Evolutionary conservation across 495 filamentous ascomycete species (phyloP).

Genomic region (Acidomyces sp.): DNA sequence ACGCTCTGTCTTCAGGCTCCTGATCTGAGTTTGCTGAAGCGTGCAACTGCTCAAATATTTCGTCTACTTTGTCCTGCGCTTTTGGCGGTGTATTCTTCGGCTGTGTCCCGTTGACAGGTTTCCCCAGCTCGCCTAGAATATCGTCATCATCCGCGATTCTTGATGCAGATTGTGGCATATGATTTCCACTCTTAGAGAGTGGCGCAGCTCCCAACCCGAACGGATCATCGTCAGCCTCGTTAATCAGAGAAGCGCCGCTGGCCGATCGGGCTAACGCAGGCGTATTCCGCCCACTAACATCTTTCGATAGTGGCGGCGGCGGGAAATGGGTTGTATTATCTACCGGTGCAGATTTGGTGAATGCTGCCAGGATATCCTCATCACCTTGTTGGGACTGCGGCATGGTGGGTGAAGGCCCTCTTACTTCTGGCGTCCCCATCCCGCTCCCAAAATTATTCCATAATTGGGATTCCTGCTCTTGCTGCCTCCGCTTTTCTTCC

Average conservation of each 20-base stretch:
- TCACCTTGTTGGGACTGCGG: constrained; percentile 30
- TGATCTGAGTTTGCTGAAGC: background rate
- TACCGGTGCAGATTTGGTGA: constrained; percentile 46
- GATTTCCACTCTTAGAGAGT: constrained; percentile 32
- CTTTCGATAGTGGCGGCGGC: constrained; percentile 25
- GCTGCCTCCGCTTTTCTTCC: constrained; percentile 62
- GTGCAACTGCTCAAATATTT: background rate
- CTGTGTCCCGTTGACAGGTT: constrained; percentile 60
- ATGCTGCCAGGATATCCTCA: constrained; percentile 51
- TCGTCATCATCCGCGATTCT: constrained; percentile 57
- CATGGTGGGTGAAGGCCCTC: constrained; percentile 8
- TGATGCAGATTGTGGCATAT: no score
- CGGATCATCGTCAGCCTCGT: constrained; percentile 56
- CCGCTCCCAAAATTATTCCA: constrained; percentile 56
- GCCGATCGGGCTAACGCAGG: constrained; percentile 3
- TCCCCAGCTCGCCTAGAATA: constrained; percentile 72
- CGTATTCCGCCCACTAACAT: constrained; percentile 19
- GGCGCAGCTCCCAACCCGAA: constrained; percentile 65
- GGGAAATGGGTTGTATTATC: constrained; percentile 50
- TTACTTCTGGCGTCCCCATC: constrained; percentile 32
- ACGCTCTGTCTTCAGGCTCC: constrained; percentile 56
- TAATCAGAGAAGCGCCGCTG: constrained; percentile 1
- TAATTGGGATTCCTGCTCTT: constrained; percentile 56
- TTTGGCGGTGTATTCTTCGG: constrained; percentile 6
- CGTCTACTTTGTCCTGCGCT: constrained; percentile 3